These are phyloP conservation scores for Mortierella sp. DNA, from an alignment of 371 early-diverging fungal genomes.

Conservation along the genomic window DNA sequence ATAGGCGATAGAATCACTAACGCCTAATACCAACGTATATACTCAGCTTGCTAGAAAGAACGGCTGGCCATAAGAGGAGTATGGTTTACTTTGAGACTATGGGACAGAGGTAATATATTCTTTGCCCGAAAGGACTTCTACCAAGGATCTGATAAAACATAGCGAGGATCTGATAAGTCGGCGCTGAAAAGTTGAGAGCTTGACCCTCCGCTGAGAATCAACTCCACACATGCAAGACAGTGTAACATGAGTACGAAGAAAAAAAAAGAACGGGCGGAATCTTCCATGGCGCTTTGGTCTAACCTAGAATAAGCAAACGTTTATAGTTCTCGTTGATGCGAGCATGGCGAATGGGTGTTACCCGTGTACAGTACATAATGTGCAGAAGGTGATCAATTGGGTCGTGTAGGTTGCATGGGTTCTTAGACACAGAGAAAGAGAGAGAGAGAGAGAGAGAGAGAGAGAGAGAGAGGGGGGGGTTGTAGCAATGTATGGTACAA, in stretches of 20 bases:
- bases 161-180: constrained; percentile 3
- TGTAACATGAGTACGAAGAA: not conserved
- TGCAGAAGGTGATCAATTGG: too few species aligned
- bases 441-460: too few species aligned
- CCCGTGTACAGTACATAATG: too few species aligned
- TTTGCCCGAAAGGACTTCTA: too few species aligned
- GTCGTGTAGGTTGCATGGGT: too few species aligned
- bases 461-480: too few species aligned
- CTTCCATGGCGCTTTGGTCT: not conserved
- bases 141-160: constrained; percentile 19
- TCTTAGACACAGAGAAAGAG: too few species aligned
- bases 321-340: too few species aligned
- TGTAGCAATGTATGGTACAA: too few species aligned
- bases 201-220: not conserved
- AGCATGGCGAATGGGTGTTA: too few species aligned
- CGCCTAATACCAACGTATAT: not conserved
- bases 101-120: not conserved
- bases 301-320: not conserved
- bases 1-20: not conserved
- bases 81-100: not conserved
- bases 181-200: not conserved
- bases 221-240: not conserved
- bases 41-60: not conserved
- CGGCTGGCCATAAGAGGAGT: not conserved
- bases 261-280: not conserved